Conservation (phyloP, 768 basidiomycete species). For the Lentinula aciculospora region DNA sequence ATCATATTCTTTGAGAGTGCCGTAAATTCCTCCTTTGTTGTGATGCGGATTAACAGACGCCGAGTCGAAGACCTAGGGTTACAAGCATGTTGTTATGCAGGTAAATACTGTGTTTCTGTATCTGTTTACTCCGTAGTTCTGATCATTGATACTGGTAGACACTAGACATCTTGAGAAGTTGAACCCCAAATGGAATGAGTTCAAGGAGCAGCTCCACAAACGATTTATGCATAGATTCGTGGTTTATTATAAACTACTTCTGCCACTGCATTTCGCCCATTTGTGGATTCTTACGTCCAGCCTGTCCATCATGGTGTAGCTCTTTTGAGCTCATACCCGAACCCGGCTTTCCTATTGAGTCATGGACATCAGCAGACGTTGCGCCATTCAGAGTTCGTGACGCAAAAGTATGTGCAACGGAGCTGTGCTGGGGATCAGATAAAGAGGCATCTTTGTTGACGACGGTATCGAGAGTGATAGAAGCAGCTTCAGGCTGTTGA, state of each 20-base stretch:
- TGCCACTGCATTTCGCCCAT: slow-evolving; percentile 15
- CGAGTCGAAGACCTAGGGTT: neutral
- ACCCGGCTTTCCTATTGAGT: slow-evolving; percentile 9
- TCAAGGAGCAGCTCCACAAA: no score
- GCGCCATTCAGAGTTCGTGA: slow-evolving; percentile 4
- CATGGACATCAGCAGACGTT: slow-evolving; percentile 10
- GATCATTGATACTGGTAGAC: no score
- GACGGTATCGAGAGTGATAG: slow-evolving; percentile 4
- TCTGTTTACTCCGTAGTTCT: no score
- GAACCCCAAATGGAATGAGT: no score
- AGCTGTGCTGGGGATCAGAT: neutral
- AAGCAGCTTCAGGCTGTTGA: neutral
- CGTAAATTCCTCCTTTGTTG: neutral
- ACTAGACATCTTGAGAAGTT: no score
- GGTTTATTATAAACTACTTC: no score
- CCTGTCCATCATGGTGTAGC: slow-evolving; percentile 17
- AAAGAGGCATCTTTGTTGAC: slow-evolving; percentile 6
- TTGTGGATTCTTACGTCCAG: slow-evolving; percentile 24
- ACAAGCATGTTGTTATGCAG: neutral
- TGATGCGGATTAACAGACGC: neutral
- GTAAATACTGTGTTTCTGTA: no score
- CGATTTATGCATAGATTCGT: no score
- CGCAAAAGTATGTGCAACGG: neutral
- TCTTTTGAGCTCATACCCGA: slow-evolving; percentile 14
- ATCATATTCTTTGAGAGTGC: neutral